Evolutionary conservation across 805 yeast species (phyloP).

Genomic region (Cyberlindnera xishuangbannaensis): DNA sequence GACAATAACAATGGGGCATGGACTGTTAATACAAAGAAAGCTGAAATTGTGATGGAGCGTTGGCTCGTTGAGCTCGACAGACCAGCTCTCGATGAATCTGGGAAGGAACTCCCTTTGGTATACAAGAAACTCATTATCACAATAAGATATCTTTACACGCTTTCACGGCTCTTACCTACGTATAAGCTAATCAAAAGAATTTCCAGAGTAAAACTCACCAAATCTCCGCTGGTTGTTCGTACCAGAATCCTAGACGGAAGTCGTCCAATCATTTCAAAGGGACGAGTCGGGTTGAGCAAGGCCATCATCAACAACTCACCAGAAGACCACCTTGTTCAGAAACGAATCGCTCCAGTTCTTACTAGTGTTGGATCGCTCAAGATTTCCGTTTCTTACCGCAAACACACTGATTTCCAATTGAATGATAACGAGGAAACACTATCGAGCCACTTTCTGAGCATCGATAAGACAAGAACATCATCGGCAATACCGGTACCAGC

Average conservation of each 20-base stretch:
- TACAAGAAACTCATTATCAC: constrained; percentile 71
- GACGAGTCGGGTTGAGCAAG: constrained; percentile 79
- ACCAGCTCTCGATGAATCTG: constrained; percentile 28
- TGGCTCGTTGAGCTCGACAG: constrained; percentile 83
- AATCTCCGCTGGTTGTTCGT: constrained; percentile 41
- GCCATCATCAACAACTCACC: constrained; percentile 35
- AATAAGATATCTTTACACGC: constrained; percentile 68
- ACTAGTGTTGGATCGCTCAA: constrained; percentile 72
- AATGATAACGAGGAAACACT: constrained; percentile 61
- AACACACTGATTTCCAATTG: constrained; percentile 60
- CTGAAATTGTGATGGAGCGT: constrained; percentile 88
- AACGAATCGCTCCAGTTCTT: constrained; percentile 60
- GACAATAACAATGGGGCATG: constrained; percentile 51
- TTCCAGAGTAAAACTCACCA: constrained; percentile 31
- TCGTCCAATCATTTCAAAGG: constrained; percentile 71
- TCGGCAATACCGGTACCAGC: constrained; percentile 4
- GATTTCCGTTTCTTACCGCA: constrained; percentile 75
- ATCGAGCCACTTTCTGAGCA: constrained; percentile 47
- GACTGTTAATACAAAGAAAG: constrained; percentile 57
- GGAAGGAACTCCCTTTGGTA: constrained; percentile 54
- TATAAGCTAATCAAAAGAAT: constrained; percentile 49
- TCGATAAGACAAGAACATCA: constrained; percentile 31
- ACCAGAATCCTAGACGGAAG: constrained; percentile 71
- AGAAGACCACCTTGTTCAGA: constrained; percentile 52
- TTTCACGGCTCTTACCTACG: constrained; percentile 64